Evolutionary conservation across 108 stramenopile species (phyloP).

Genomic region (Nitzschia palea): DNA sequence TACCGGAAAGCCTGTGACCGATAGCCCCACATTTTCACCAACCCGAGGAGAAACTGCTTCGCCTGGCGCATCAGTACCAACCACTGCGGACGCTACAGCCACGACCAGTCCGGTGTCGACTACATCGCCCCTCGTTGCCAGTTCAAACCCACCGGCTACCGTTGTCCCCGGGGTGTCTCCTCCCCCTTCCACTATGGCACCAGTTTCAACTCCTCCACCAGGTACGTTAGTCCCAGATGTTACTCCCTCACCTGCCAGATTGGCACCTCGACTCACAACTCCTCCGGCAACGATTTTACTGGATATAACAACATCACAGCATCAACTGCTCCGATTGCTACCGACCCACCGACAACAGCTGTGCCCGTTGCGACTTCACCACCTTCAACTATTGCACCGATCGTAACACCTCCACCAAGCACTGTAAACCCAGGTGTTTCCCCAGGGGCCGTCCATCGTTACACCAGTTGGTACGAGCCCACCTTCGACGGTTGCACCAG

Average conservation of each 20-base stretch:
- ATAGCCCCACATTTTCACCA: not conserved
- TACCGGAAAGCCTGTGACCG: no score
- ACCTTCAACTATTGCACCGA: not conserved
- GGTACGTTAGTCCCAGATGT: not conserved
- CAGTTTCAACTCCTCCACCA: not conserved
- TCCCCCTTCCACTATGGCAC: not conserved
- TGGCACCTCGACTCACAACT: not conserved
- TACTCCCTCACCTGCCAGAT: not conserved
- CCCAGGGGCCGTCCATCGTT: not conserved
- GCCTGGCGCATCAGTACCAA: no score
- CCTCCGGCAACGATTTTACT: no score
- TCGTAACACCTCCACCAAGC: not conserved
- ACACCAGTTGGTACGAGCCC: not conserved
- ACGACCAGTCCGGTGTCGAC: not conserved
- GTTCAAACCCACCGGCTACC: no score
- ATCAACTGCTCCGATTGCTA: not conserved
- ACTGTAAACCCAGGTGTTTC: not conserved
- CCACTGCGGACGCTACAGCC: no score
- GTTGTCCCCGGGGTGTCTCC: no score
- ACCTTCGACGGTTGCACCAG: no score
- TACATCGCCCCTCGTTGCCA: not conserved
- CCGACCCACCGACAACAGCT: not conserved
- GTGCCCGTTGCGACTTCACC: not conserved
- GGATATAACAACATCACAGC: not conserved
- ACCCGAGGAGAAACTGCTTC: no score